phyloP scores from a whole-genome alignment of 108 stramenopile genomes.

The Stephanodiscus triporus region DNA sequence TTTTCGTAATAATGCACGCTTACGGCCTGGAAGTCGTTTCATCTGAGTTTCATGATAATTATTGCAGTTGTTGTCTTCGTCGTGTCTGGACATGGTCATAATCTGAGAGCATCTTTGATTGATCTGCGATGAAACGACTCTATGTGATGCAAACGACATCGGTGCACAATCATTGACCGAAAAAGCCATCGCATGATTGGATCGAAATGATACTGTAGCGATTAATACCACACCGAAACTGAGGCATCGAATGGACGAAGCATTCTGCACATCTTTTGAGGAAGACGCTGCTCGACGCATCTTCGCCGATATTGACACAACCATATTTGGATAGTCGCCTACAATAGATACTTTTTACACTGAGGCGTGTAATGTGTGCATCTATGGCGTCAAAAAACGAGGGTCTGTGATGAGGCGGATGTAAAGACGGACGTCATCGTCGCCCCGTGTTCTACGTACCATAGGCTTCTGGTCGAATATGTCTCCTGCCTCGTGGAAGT shows the following conservation, averaged over 20 bases:
- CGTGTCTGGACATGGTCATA: not conserved
- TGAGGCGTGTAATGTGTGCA: too few relatives aligned
- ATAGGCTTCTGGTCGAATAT: too few relatives aligned
- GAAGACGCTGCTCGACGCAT: not conserved
- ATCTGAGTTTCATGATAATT: not conserved
- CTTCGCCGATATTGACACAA: not conserved
- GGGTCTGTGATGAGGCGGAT: too few relatives aligned
- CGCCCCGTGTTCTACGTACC: too few relatives aligned
- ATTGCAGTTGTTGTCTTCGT: conserved; percentile 3
- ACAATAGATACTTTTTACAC: too few relatives aligned
- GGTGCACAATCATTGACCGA: not conserved
- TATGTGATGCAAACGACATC: not conserved
- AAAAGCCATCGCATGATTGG: conserved; percentile 4
- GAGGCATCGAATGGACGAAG: conserved; percentile 16
- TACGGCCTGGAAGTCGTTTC: conserved; percentile 15
- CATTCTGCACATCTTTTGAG: conserved; percentile 10
- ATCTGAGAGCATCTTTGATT: not conserved
- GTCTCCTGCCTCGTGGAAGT: conserved; percentile 1
- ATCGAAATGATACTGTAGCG: not conserved
- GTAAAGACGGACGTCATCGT: too few relatives aligned
- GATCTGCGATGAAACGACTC: not conserved
- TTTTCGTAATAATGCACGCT: conserved; percentile 39
- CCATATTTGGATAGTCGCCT: not conserved
- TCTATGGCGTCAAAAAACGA: too few relatives aligned
- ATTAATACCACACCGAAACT: conserved; percentile 6